Conservation (phyloP, 106 monocot genomes). For the Phalaenopsis aphrodite region DNA sequence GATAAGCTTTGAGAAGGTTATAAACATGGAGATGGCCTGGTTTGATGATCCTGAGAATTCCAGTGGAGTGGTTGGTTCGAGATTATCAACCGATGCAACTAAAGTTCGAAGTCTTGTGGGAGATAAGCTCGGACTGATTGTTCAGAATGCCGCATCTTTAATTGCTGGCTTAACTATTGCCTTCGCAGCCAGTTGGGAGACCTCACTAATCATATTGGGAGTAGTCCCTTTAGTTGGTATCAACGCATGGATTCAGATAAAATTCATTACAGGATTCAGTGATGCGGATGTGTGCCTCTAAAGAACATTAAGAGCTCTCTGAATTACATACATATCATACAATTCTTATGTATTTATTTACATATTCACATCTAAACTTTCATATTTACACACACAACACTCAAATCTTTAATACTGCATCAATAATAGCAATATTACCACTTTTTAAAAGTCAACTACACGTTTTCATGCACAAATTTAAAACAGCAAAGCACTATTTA, state of each 20-base stretch:
- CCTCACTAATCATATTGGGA: conserved; percentile 7
- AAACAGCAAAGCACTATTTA: too few species aligned
- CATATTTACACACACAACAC: too few species aligned
- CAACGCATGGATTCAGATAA: conserved; percentile 9
- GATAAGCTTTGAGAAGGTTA: conserved; percentile 29
- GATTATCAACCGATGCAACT: conserved; percentile 10
- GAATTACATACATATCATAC: background rate
- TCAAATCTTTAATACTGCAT: too few species aligned
- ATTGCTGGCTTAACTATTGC: conserved; percentile 6
- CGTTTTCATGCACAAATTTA: too few species aligned
- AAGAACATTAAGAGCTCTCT: background rate
- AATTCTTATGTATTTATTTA: too few species aligned
- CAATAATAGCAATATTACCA: too few species aligned
- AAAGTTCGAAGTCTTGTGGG: conserved; percentile 3
- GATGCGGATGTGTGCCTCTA: conserved; percentile 7
- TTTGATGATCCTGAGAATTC: conserved; percentile 26
- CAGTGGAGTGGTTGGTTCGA: conserved; percentile 12
- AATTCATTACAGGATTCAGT: conserved; percentile 11
- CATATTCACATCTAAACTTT: too few species aligned
- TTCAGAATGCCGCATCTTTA: conserved; percentile 1
- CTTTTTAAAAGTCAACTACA: too few species aligned
- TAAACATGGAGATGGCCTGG: conserved; percentile 34
- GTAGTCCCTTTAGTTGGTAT: conserved; percentile 1
- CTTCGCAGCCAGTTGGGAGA: conserved; percentile 4
- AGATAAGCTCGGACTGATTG: conserved; percentile 1